Conservation (phyloP, 495 filamentous ascomycete species). For the Trichoderma orchidacearum region DNA sequence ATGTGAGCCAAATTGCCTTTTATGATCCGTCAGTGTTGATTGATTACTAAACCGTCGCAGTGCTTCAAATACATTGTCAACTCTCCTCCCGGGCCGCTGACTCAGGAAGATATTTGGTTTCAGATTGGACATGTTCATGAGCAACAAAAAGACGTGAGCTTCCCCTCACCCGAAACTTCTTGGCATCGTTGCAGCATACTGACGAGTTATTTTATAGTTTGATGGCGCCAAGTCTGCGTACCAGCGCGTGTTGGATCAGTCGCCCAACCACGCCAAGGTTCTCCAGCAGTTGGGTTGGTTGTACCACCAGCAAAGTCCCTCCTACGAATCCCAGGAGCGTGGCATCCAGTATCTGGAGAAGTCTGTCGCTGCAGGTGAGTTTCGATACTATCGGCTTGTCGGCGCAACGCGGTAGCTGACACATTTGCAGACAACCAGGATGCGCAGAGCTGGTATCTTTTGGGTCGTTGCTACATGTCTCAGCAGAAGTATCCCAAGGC, state of each 20-base stretch:
- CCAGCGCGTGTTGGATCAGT: constrained; percentile 80
- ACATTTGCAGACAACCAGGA: constrained; percentile 65
- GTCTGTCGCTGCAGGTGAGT: constrained; percentile 83
- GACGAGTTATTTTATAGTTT: constrained; percentile 49
- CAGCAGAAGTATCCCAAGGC: constrained; percentile 98
- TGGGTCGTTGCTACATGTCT: constrained; percentile 98
- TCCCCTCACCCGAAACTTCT: neutral
- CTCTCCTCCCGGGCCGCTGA: constrained; percentile 83
- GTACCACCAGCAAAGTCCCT: constrained; percentile 86
- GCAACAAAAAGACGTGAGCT: constrained; percentile 92
- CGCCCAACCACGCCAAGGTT: constrained; percentile 95
- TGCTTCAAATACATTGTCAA: constrained; percentile 98
- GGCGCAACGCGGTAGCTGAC: constrained; percentile 14
- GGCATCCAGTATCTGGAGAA: constrained; percentile 97
- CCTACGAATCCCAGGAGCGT: constrained; percentile 80
- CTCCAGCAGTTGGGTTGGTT: constrained; percentile 97
- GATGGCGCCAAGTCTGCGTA: constrained; percentile 87
- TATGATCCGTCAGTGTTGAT: neutral
- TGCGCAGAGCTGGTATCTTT: constrained; percentile 96
- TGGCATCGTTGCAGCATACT: neutral
- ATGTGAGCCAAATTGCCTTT: constrained; percentile 40
- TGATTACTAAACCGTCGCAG: constrained; percentile 32
- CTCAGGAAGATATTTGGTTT: constrained; percentile 99
- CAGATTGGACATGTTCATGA: constrained; percentile 99
- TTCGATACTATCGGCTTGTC: constrained; percentile 1